A percentile compares a stretch with the other conserved stretches of the same genome.
These are phyloP conservation scores for Globisporangium carolinianum DNA, from an alignment of 352 stramenopile genomes.

Conservation along the genomic window DNA sequence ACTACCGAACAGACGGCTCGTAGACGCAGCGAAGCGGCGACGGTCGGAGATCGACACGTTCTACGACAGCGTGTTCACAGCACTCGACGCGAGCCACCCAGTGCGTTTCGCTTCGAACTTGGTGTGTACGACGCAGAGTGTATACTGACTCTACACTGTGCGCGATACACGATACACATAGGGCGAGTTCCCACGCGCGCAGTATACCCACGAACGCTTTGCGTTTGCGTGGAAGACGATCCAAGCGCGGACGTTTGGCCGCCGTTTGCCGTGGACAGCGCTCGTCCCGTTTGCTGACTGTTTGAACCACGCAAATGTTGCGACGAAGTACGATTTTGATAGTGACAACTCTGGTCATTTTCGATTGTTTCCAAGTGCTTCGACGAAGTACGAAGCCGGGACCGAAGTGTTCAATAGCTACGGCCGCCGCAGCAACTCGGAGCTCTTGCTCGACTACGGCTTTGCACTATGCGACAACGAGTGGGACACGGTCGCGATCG, in stretches of 20 bases:
- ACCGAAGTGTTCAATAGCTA: conserved; percentile 91
- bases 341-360: conserved; percentile 52
- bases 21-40: conserved; percentile 37
- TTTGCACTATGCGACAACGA: conserved; percentile 87
- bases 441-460: conserved; percentile 91
- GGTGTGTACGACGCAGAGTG: neutral
- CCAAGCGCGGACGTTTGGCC: conserved; percentile 88
- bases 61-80: conserved; percentile 43
- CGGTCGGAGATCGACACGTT: conserved; percentile 47
- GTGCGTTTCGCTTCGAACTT: conserved; percentile 14
- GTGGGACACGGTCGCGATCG: conserved; percentile 78
- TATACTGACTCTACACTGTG: conserved; percentile 2
- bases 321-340: conserved; percentile 85
- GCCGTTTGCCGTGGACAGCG: conserved; percentile 83
- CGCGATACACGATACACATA: conserved; percentile 1
- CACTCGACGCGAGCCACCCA: conserved; percentile 40
- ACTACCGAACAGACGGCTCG: conserved; percentile 21
- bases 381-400: conserved; percentile 44
- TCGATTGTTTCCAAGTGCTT: conserved; percentile 52
- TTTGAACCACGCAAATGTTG: conserved; percentile 89
- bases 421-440: conserved; percentile 78
- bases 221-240: conserved; percentile 86
- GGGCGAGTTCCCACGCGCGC: conserved; percentile 33
- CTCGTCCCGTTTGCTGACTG: conserved; percentile 91
- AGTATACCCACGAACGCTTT: conserved; percentile 68